Evolutionary conservation across 2,329 filamentous ascomycete genomes (phyloP), one percentile per base, ranked within the genome.

Genomic region (Exutisphaerella laricina): DNA sequence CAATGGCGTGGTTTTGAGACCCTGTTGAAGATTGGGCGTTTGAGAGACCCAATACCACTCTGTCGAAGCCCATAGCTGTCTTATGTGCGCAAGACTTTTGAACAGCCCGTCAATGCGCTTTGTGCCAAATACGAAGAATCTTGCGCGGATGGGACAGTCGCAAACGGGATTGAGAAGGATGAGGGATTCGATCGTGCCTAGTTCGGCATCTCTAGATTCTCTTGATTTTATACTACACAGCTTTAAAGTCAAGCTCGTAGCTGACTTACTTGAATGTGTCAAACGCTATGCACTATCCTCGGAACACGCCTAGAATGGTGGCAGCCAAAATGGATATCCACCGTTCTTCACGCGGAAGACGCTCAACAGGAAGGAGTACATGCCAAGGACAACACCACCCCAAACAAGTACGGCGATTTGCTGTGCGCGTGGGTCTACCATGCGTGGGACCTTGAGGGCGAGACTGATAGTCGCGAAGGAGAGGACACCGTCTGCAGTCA

Each of bases 271-370:
- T n/a, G n/a, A n/a, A n/a, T n/a, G n/a, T n/a, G n/a, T n/a, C 32
- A 32, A 13, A 35, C 16, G 16, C 22, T 26, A 10, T 35, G 13
- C 39, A 12, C 12, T 23, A 14, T 10, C 28, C 9, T 28, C 17
- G 8, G 12, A 12, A 1, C 4, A 5, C 20, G 30, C 30, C 29
- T 73, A 82, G 67, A 98, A 97, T 8, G 92, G 92, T 42, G 92
- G 92, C 49, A 98, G 75, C 61, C 82, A 88, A 70, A 97, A 96
- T 12, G 89, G 89, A 68, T 98, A 98, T 17, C 88, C 88, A 23
- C 82, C 81, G 63, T 97, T 98, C 81, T 98, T 98, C 58, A 85
- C 74, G 58, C 89, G 81, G 77, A 98, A 98, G 50, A 95, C 74
- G 67, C 86, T 96, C 54, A 98, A 77, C 51, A 98, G 74, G 70